Evolutionary conservation across 257 asterid genomes (phyloP).

Genomic region (Przewalskia tangutica): DNA sequence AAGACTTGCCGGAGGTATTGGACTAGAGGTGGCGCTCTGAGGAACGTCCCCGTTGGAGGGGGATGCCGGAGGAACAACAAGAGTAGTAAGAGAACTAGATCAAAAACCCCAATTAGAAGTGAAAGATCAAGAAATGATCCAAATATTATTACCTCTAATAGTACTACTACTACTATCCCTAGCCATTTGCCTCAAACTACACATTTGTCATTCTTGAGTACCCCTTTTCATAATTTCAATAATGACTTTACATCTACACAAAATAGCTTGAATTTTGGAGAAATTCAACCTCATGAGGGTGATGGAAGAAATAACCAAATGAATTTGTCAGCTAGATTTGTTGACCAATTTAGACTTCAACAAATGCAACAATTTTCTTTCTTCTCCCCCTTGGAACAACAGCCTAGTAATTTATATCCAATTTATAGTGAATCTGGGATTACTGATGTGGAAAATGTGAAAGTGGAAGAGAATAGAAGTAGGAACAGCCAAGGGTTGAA

Average conservation of each 20-base stretch:
- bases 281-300: slow-evolving; percentile 7
- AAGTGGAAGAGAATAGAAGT: slow-evolving; percentile 14
- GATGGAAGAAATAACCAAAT: slow-evolving; percentile 1
- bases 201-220: slow-evolving; percentile 14
- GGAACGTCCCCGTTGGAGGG: slow-evolving; percentile 32
- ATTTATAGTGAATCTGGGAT: not conserved
- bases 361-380: slow-evolving; percentile 18
- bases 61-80: slow-evolving; percentile 37
- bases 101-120: slow-evolving; percentile 15
- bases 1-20: slow-evolving; percentile 36
- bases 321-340: slow-evolving; percentile 10
- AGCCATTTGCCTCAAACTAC: slow-evolving; percentile 7
- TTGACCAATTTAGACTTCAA: slow-evolving; percentile 20
- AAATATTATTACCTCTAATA: not conserved
- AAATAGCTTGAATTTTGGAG: slow-evolving; percentile 8
- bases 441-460: slow-evolving; percentile 9
- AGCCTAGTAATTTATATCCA: slow-evolving; percentile 3
- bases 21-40: slow-evolving; percentile 33
- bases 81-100: slow-evolving; percentile 11
- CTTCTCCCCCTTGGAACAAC: slow-evolving; percentile 14
- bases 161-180: not conserved
- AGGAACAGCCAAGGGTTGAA: slow-evolving; percentile 2
- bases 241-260: slow-evolving; percentile 7
- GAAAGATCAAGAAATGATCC: not conserved
- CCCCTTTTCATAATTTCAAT: slow-evolving; percentile 12